These are phyloP conservation scores for Coprinellus micaceus DNA, from an alignment of 768 basidiomycete genomes.

Conservation along the genomic window DNA sequence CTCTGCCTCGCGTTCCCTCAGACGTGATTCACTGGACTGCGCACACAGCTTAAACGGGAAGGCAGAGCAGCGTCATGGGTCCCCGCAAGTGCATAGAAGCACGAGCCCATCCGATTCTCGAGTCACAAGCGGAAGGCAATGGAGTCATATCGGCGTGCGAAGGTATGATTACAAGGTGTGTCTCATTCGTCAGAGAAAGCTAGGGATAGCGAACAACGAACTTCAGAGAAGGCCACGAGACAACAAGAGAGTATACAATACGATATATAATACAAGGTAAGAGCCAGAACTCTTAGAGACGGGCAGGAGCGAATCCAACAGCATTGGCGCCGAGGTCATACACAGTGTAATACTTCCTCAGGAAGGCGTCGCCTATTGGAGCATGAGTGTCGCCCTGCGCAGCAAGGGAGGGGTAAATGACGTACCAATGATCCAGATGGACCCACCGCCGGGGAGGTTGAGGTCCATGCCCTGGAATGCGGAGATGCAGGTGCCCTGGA, in stretches of 20 bases:
- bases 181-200: too few relatives aligned
- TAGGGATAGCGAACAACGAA: too few relatives aligned
- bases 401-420: slow-evolving; percentile 3
- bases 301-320: slow-evolving; percentile 70
- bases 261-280: slow-evolving; percentile 1
- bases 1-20: too few relatives aligned
- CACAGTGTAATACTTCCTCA: slow-evolving; percentile 90
- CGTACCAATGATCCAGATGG: slow-evolving; percentile 89
- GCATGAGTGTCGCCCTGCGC: slow-evolving; percentile 1
- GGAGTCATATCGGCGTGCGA: too few relatives aligned
- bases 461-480: slow-evolving; percentile 91
- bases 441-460: slow-evolving; percentile 63
- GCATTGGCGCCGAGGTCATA: slow-evolving; percentile 76
- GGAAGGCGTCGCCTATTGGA: slow-evolving; percentile 74
- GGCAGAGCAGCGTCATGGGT: too few relatives aligned
- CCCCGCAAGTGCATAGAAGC: too few relatives aligned
- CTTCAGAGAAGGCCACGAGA: too few relatives aligned
- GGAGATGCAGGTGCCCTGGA: slow-evolving; percentile 91
- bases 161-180: too few relatives aligned
- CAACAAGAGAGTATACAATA: neutral
- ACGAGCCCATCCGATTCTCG: too few relatives aligned
- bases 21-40: too few relatives aligned
- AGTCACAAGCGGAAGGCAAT: too few relatives aligned
- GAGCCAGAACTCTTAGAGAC: neutral
- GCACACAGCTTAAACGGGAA: too few relatives aligned